These are phyloP conservation scores for Rhododendron simsii DNA, from an alignment of 148 eudicot genomes.

Conservation along the genomic window DNA sequence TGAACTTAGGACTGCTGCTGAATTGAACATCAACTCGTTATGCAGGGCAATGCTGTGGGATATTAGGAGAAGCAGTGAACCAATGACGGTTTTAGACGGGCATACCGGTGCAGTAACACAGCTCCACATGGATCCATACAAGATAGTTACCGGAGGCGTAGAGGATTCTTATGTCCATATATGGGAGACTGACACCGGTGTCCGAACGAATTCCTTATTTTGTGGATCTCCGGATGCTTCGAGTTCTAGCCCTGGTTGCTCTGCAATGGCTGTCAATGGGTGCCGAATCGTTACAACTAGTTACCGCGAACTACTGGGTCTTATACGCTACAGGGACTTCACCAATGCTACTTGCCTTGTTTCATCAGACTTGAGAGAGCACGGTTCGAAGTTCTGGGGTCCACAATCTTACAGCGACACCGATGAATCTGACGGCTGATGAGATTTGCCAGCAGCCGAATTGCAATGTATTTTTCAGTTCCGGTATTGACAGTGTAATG, in stretches of 20 bases:
- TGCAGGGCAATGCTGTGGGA: constrained; percentile 76
- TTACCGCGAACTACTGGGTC: constrained; percentile 21
- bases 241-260: constrained; percentile 25
- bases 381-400: constrained; percentile 53
- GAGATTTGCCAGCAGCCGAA: not conserved
- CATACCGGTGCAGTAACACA: constrained; percentile 51
- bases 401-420: constrained; percentile 27
- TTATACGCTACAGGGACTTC: constrained; percentile 53
- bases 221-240: constrained; percentile 20
- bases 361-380: constrained; percentile 16
- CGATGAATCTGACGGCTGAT: constrained; percentile 26
- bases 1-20: not conserved
- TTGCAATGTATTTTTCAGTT: not conserved
- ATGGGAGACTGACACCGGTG: constrained; percentile 53
- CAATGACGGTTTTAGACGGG: constrained; percentile 44
- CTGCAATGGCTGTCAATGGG: constrained; percentile 62
- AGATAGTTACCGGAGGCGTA: constrained; percentile 57
- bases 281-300: constrained; percentile 50
- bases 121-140: constrained; percentile 59
- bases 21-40: not conserved
- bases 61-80: constrained; percentile 46
- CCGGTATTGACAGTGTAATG: not conserved
- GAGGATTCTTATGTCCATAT: constrained; percentile 34
- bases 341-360: constrained; percentile 33
- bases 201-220: constrained; percentile 33